Base-by-base conservation (phyloP, 257 asterid species). In the Fraxinus americana region DNA sequence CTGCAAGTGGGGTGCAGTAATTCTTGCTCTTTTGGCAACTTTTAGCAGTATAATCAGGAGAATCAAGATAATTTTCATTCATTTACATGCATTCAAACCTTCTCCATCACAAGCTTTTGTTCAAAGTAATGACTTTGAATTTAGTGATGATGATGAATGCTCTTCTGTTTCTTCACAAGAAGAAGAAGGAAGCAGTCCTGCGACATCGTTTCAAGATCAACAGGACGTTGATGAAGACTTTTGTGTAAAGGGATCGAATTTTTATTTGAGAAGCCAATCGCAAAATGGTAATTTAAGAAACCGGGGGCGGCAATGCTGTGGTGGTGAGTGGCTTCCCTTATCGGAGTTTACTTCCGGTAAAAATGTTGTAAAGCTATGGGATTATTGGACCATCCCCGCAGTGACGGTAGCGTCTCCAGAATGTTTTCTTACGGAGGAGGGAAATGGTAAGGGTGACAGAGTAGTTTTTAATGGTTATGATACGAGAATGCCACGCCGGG, bases 1-100 rank as follows among this genome's bases (percentile, higher is more conserved):
- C 74, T 95, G 97, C 94, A 94, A 92, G 82, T 96, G 96, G 96
- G 94, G 97, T 7, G 99, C 99, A 9, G 35, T 93, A 14, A 75
- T 93, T 79, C 83, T 96, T 3, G 95, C 97, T 0, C 59, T 96
- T 21, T 70, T 87, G 1, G 97, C 97, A 0, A 85, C 97, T 17
- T 92, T 92, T 72, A 84, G 90, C 84, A 79, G 94, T 78, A 41
- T 91, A 79, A 54, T 93, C 52, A 86, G 63, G 67, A 82, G 90
- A 72, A 66, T 87, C 36, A 92, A 91, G 80, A 85, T 88, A 0
- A 54, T 87, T 25, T 81, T 90, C 76, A 80, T 91, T 43, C 88
- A 75, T 4, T 79, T 92, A 3, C 96, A 84, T 5, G 52, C 80
- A 1, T 81, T 88, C 3, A 85, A 87, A 27, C 83, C 94, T 30